Evolutionary conservation across 2,329 filamentous ascomycete species (phyloP).

Genomic region (Monilinia polystroma): DNA sequence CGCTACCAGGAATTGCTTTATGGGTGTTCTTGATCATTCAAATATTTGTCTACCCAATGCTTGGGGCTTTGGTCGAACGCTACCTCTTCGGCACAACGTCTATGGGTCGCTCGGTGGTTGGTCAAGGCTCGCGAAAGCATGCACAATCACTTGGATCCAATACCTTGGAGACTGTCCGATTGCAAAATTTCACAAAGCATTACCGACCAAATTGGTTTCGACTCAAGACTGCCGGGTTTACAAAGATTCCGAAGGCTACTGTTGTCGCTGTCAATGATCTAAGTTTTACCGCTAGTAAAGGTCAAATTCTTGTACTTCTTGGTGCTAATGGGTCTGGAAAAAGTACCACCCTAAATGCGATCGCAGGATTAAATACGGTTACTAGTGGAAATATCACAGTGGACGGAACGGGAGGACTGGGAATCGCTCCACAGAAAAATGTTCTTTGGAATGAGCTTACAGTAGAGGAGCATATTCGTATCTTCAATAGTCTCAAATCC

Average conservation of each 20-base stretch:
- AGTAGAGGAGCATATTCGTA: conserved; percentile 77
- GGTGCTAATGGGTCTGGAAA: conserved; percentile 92
- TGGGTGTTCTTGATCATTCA: conserved; percentile 78
- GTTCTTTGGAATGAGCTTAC: conserved; percentile 89
- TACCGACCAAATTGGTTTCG: conserved; percentile 68
- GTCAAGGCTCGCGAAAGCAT: conserved; percentile 26
- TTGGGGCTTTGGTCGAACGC: conserved; percentile 73
- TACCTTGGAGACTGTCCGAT: conserved; percentile 56
- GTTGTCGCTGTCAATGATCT: conserved; percentile 79
- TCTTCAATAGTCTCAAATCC: conserved; percentile 82
- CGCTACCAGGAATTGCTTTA: conserved; percentile 69
- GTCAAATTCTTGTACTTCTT: conserved; percentile 81
- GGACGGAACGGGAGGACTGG: conserved; percentile 74
- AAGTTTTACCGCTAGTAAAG: conserved; percentile 67
- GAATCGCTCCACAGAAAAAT: conserved; percentile 89
- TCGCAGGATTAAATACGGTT: conserved; percentile 76
- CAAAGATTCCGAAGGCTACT: conserved; percentile 51
- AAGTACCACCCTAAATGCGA: conserved; percentile 83
- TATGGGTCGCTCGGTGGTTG: conserved; percentile 55
- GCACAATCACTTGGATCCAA: conserved; percentile 27
- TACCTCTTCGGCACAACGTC: conserved; percentile 73
- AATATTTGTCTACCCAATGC: conserved; percentile 71
- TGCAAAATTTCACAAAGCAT: conserved; percentile 74
- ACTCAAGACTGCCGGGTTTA: conserved; percentile 43
- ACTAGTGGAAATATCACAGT: conserved; percentile 76